Conservation (phyloP, 2,329 filamentous ascomycete genomes). For the Rhynchosporium secalis region DNA sequence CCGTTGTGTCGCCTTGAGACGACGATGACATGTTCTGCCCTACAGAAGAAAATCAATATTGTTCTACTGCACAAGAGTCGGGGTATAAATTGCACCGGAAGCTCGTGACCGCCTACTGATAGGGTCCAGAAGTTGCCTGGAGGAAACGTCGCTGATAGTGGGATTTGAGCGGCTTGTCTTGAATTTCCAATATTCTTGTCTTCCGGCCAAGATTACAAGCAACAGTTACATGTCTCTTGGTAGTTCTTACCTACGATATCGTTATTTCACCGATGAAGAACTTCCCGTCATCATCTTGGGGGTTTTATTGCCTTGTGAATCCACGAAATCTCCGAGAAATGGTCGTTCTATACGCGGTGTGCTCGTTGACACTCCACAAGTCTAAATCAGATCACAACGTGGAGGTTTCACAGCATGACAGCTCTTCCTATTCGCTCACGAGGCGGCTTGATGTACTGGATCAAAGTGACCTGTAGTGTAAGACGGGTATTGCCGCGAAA, state of each 20-base stretch:
- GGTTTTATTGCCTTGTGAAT: not conserved
- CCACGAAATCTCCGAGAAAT: not conserved
- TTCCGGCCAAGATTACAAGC: not conserved
- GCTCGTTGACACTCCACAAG: not conserved
- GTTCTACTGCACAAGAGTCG: constrained; percentile 13
- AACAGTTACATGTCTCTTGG: constrained; percentile 1
- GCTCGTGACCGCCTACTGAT: not conserved
- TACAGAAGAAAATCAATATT: constrained; percentile 9
- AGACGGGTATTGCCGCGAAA: not conserved
- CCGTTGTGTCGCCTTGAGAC: constrained; percentile 8
- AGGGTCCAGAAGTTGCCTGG: not conserved
- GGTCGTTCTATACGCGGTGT: not conserved
- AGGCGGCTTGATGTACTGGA: not conserved
- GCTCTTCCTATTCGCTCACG: not conserved
- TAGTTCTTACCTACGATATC: not conserved
- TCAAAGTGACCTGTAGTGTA: not conserved
- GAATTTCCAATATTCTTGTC: not conserved
- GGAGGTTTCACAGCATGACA: not conserved
- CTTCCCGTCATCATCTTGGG: not conserved
- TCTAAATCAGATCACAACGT: not conserved
- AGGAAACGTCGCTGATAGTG: not conserved
- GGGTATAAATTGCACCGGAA: constrained; percentile 2
- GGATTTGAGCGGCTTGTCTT: not conserved
- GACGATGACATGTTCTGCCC: constrained; percentile 8
- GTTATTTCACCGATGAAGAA: not conserved